Base-by-base conservation (phyloP, 352 stramenopile genomes). In the Pythium pectinolyticum region DNA sequence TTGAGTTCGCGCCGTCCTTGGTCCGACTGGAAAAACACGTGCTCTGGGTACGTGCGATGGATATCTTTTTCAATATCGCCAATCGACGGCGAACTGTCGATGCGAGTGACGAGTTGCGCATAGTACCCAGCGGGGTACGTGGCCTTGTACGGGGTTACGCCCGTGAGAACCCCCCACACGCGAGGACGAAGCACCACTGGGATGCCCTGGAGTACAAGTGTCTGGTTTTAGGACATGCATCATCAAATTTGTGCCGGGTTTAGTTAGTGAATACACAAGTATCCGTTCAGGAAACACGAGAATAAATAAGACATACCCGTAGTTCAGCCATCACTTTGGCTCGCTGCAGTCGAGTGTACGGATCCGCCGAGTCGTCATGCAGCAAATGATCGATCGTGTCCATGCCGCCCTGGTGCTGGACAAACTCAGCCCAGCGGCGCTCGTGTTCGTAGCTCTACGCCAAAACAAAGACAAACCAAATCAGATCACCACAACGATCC, bases 61-160 rank as follows among this genome's bases (percentile, higher is more conserved):
- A 90, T 61, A 41, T 90, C 82, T 32, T 86, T 86, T 24, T 90
- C 82, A 47, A 90, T 88, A 30, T 84, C 79, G 9, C 66, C 61
- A 27, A 84, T 50, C 9, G 70, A 80, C 53, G 48, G 61, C 0
- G 71, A 77, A 3, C 46, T 40, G 0, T 78, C 68, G 14, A 58
- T 62, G 19, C 63, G 32, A 1, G 37, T 20, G n/a, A 78, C 41
- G 8, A 79, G 56, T n/a, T 57, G 19, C 0, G 47, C 7, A 27
- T 81, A 88, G 41, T 88, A 82, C 11, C 60, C 25, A 15, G 35
- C 14, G 2, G 72, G 39, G 32, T 69, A 83, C 9, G 46, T 43
- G 8, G 24, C 50, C n/a, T 61, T 67, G 52, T 86, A 84, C 47
- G 50, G 53, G 1, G 41, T 65, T 14, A 80, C 75, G 35, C 70